These are phyloP conservation scores for Serendipita vermifera DNA, from an alignment of 768 basidiomycete genomes.

Conservation along the genomic window DNA sequence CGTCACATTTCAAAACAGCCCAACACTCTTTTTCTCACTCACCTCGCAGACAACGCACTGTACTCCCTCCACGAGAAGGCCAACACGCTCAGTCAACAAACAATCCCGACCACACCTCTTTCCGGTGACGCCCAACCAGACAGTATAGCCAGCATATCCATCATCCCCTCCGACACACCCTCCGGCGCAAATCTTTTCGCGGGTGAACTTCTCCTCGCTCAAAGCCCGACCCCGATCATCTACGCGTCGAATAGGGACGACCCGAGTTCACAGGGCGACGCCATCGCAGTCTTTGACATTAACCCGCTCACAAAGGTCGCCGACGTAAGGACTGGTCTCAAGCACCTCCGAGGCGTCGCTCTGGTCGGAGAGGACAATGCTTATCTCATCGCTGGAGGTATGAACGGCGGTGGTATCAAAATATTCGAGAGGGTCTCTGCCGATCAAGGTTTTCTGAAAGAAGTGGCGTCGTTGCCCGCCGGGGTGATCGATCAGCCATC, in stretches of 20 bases:
- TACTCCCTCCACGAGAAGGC: constrained; percentile 59
- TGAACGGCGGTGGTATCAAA: constrained; percentile 51
- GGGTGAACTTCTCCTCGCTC: constrained; percentile 43
- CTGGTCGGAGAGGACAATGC: constrained; percentile 32
- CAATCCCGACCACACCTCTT: constrained; percentile 20
- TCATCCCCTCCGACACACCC: constrained; percentile 5
- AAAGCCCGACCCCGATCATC: constrained; percentile 34
- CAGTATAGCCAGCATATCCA: neutral
- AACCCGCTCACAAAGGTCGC: constrained; percentile 28
- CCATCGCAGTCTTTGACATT: constrained; percentile 55
- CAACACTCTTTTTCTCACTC: neutral
- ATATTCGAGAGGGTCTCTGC: constrained; percentile 43
- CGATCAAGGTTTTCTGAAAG: neutral
- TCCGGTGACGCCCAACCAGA: neutral
- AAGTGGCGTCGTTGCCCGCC: neutral
- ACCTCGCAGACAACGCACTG: constrained; percentile 38
- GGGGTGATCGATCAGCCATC: constrained; percentile 5
- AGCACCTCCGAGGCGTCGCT: constrained; percentile 56
- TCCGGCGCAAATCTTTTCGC: constrained; percentile 26
- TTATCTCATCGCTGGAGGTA: constrained; percentile 56
- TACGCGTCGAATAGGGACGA: constrained; percentile 70
- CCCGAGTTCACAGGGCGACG: constrained; percentile 54
- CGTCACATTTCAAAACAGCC: constrained; percentile 16
- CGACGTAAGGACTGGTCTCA: constrained; percentile 59
- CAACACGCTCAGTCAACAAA: constrained; percentile 44